These are phyloP conservation scores for Solanum ahanhuiri DNA, from an alignment of 257 asterid species.

Conservation along the genomic window DNA sequence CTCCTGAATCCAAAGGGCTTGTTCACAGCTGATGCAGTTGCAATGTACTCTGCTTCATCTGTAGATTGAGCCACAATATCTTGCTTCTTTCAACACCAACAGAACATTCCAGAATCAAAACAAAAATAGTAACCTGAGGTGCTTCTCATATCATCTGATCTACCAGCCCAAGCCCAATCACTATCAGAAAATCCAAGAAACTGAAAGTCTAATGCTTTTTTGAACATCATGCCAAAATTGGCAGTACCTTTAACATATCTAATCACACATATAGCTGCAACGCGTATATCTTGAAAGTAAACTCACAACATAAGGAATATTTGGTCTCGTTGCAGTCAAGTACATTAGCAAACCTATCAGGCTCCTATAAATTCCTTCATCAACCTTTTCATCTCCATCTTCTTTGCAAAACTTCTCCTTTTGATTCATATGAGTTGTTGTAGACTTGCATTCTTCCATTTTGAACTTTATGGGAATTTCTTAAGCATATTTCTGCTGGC, in stretches of 20 bases:
- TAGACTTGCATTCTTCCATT: neutral
- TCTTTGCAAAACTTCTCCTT: neutral
- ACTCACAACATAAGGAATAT: neutral
- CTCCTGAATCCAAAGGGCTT: neutral
- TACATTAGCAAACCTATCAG: neutral
- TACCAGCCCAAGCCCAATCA: neutral
- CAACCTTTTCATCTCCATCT: neutral
- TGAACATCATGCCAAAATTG: neutral
- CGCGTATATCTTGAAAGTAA: neutral
- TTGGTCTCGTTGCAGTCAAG: neutral
- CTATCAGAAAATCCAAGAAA: neutral
- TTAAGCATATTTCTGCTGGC: neutral
- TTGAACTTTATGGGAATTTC: neutral
- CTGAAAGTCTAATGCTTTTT: neutral
- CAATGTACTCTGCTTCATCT: neutral
- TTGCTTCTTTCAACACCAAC: neutral
- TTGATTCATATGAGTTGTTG: neutral
- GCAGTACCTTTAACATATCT: neutral
- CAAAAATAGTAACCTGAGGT: neutral
- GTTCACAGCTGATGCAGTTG: neutral
- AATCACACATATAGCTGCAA: neutral
- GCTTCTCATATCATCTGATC: neutral
- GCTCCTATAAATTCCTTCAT: neutral
- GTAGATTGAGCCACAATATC: neutral
- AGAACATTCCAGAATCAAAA: neutral